Percentiles rank a stretch among this genome's conserved stretches.
phyloP scores from a whole-genome alignment of 2,329 filamentous ascomycete species.

The Daldinia sp. region DNA sequence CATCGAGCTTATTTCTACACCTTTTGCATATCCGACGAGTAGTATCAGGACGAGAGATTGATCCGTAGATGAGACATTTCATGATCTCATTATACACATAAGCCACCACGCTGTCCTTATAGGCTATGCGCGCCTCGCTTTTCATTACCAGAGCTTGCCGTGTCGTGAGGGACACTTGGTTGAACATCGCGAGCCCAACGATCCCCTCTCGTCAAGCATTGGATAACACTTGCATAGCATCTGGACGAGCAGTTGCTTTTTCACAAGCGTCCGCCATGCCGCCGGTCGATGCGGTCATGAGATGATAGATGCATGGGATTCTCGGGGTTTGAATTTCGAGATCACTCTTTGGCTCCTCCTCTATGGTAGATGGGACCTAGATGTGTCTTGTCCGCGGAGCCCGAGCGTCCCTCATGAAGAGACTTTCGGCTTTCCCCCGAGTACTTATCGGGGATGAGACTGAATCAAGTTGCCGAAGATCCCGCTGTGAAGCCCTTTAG shows the following conservation, averaged over 20 bases:
- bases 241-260: background rate
- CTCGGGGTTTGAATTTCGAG: no score
- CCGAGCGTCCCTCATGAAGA: background rate
- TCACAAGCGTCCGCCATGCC: no score
- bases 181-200: background rate
- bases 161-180: background rate
- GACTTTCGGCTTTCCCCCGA: background rate
- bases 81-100: background rate
- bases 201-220: background rate
- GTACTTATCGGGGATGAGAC: background rate
- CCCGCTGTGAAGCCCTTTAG: background rate
- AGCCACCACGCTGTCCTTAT: background rate
- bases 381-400: background rate
- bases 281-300: background rate
- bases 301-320: background rate
- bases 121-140: background rate
- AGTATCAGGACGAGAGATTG: background rate
- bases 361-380: background rate
- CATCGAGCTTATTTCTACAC: background rate
- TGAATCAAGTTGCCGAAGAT: background rate
- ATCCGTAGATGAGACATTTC: background rate
- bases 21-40: background rate
- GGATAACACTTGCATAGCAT: background rate
- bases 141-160: background rate
- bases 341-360: no score